Conservation (phyloP, 768 basidiomycete species). For the Baorangia bicolor region DNA sequence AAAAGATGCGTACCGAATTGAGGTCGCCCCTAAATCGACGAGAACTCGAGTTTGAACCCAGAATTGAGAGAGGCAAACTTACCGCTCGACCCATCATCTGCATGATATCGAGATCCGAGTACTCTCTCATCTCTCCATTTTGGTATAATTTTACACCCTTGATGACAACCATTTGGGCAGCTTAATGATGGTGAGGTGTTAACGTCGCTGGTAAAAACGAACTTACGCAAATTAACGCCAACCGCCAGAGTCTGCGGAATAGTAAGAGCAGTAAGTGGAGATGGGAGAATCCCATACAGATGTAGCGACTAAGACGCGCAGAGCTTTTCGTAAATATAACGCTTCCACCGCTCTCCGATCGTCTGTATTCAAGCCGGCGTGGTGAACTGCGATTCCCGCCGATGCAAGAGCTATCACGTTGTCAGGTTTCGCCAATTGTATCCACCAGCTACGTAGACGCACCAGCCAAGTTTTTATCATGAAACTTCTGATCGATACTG, state of each 20-base stretch:
- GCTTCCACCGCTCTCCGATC: constrained; percentile 77
- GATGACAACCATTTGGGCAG: constrained; percentile 91
- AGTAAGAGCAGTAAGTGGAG: constrained; percentile 3
- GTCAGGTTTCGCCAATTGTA: constrained; percentile 4
- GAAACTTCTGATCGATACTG: constrained; percentile 58
- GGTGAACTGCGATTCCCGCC: constrained; percentile 85
- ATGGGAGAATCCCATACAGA: constrained; percentile 53
- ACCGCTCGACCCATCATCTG: constrained; percentile 97
- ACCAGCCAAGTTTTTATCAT: constrained; percentile 64
- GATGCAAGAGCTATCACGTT: constrained; percentile 53
- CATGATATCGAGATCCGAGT: constrained; percentile 89
- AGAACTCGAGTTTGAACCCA: not conserved
- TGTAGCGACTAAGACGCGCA: constrained; percentile 76
- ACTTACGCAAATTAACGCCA: constrained; percentile 90
- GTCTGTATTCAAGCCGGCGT: constrained; percentile 76
- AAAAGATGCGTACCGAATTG: constrained; percentile 66
- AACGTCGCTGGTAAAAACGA: not conserved
- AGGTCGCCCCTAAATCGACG: constrained; percentile 64
- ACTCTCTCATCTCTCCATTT: constrained; percentile 69
- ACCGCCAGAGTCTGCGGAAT: constrained; percentile 83
- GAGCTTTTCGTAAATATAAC: constrained; percentile 59
- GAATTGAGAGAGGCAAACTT: constrained; percentile 22
- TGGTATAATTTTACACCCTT: constrained; percentile 85
- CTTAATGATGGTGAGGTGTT: constrained; percentile 36
- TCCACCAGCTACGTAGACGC: not conserved